These are phyloP conservation scores for Cladosporium sp. DNA, from an alignment of 2,329 filamentous ascomycete species.

Conservation along the genomic window DNA sequence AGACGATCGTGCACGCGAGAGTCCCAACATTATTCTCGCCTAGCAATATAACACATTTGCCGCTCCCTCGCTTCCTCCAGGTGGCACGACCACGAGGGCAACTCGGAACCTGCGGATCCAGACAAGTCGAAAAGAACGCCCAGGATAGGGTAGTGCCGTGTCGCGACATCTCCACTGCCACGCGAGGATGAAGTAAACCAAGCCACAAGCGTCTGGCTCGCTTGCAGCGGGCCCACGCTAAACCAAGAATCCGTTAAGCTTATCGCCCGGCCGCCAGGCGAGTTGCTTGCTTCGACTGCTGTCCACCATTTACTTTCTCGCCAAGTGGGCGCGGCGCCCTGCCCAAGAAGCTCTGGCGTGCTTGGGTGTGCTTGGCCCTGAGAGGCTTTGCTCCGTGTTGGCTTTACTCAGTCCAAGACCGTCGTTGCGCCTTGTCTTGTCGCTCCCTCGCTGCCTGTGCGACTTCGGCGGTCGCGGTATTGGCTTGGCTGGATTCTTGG, in stretches of 20 bases:
- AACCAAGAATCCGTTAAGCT: slow-evolving; percentile 12
- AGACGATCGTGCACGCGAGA: too few relatives aligned
- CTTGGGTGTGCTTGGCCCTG: slow-evolving; percentile 10
- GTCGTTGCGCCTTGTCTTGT: neutral
- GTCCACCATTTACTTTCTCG: neutral
- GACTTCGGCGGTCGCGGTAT: neutral
- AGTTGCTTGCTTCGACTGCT: slow-evolving; percentile 12
- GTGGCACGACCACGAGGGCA: neutral
- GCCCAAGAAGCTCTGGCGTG: slow-evolving; percentile 5
- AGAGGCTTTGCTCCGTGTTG: slow-evolving; percentile 6
- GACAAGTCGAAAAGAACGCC: slow-evolving; percentile 8
- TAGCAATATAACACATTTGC: too few relatives aligned
- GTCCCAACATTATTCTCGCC: too few relatives aligned
- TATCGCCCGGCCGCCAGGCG: slow-evolving; percentile 12
- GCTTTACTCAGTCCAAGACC: neutral
- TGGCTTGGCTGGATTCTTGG: slow-evolving; percentile 1
- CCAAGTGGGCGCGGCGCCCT: slow-evolving; percentile 8
- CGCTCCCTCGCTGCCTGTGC: neutral
- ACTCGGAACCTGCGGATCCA: slow-evolving; percentile 10
- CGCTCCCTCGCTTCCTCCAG: neutral
- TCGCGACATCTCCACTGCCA: slow-evolving; percentile 5
- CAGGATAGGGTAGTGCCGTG: slow-evolving; percentile 4
- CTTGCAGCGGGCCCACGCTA: slow-evolving; percentile 9
- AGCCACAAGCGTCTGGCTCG: slow-evolving; percentile 8
- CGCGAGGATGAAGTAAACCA: slow-evolving; percentile 13